These are phyloP conservation scores for Colletotrichum scovillei DNA, from an alignment of 2,329 filamentous ascomycete species.

Conservation along the genomic window DNA sequence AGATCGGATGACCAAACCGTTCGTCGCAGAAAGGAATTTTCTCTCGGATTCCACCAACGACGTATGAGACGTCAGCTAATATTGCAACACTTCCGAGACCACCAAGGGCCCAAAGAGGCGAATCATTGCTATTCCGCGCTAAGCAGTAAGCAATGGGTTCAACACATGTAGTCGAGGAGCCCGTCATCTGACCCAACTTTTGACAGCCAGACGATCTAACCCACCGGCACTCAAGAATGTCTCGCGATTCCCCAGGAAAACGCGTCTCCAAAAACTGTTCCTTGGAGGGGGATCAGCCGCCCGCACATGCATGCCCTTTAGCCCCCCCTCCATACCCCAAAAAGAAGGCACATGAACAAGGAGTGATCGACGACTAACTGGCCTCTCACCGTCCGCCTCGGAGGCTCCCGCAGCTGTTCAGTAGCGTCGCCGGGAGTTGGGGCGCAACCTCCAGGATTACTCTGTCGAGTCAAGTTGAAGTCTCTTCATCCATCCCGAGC, in stretches of 20 bases:
- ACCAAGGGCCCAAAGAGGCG: not conserved
- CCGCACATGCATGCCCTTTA: not conserved
- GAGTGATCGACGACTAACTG: not conserved
- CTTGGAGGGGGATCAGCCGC: conserved; percentile 11
- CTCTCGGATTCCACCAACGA: not conserved
- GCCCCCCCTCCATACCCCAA: not conserved
- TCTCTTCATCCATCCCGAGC: not conserved
- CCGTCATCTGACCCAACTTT: conserved; percentile 9
- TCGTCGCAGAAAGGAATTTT: not conserved
- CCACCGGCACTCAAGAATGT: not conserved
- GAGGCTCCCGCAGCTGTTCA: not conserved
- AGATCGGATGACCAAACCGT: not conserved
- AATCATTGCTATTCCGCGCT: not conserved
- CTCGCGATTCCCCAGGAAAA: not conserved
- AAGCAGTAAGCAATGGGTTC: not conserved
- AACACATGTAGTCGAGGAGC: not conserved
- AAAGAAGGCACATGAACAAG: conserved; percentile 9
- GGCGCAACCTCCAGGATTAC: conserved; percentile 11
- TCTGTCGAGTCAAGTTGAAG: not conserved
- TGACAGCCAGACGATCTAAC: not conserved
- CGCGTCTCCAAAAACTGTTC: not conserved
- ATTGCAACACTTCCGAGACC: not conserved
- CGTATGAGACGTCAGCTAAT: not conserved
- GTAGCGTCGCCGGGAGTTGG: not conserved
- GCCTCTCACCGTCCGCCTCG: not conserved